Evolutionary conservation across 768 basidiomycete genomes (phyloP).

Genomic region (button mushroom (Agaricus bisporus)): DNA sequence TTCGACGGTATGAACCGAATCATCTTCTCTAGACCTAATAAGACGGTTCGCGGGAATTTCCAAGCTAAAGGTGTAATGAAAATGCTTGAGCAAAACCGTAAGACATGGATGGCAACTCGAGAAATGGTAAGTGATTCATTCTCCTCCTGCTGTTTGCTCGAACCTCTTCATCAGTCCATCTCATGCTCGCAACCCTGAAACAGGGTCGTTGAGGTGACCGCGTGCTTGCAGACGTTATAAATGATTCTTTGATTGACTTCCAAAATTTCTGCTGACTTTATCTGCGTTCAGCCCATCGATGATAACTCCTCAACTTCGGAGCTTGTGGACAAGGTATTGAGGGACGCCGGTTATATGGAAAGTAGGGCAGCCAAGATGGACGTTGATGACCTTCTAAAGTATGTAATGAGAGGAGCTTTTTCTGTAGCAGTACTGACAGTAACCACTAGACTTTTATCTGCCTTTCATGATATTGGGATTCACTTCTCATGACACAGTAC

Average conservation of each 20-base stretch:
- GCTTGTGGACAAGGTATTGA: slow-evolving; percentile 67
- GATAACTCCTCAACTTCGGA: slow-evolving; percentile 65
- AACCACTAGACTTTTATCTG: slow-evolving; percentile 51
- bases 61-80: slow-evolving; percentile 91
- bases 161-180: background rate
- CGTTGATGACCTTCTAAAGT: slow-evolving; percentile 88
- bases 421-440: slow-evolving; percentile 1
- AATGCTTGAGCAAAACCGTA: slow-evolving; percentile 90
- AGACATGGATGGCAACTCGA: slow-evolving; percentile 85
- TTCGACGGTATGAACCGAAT: slow-evolving; percentile 95
- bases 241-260: background rate
- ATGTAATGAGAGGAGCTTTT: slow-evolving; percentile 19
- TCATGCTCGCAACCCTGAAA: background rate
- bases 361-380: slow-evolving; percentile 90
- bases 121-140: slow-evolving; percentile 38
- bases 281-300: slow-evolving; percentile 51
- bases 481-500: slow-evolving; percentile 52
- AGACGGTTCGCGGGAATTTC: slow-evolving; percentile 85
- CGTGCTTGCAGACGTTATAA: background rate
- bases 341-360: slow-evolving; percentile 67
- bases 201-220: background rate
- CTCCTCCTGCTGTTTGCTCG: background rate
- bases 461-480: slow-evolving; percentile 70
- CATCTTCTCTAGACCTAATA: slow-evolving; percentile 85
- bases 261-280: background rate